phyloP scores from a whole-genome alignment of 768 basidiomycete species.

The Rhodosporidiobolus odoratus region DNA sequence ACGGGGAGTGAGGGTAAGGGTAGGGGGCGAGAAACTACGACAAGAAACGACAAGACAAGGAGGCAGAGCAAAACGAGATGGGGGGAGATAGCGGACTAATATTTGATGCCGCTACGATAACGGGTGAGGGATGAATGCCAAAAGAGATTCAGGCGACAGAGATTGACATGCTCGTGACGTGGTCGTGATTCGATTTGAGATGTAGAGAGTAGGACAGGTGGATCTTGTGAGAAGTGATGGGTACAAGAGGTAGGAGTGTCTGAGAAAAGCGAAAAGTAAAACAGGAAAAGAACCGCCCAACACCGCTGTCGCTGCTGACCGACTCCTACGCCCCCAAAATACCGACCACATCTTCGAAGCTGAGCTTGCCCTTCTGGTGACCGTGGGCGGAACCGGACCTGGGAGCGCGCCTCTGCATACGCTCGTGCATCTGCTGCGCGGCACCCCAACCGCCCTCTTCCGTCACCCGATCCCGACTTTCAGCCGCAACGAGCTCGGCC shows the following conservation, averaged over 20 bases:
- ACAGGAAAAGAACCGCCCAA: background rate
- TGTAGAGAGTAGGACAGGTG: no score
- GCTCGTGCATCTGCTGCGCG: slow-evolving; percentile 2
- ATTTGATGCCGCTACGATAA: no score
- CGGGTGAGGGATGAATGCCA: no score
- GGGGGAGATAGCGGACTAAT: no score
- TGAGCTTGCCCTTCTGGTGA: slow-evolving; percentile 27
- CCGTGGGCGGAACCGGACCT: background rate
- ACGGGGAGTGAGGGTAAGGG: background rate
- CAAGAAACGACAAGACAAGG: background rate
- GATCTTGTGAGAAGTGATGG: no score
- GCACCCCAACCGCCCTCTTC: slow-evolving; percentile 17
- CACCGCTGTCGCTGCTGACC: background rate
- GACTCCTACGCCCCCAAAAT: slow-evolving; percentile 13
- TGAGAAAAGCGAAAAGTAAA: background rate
- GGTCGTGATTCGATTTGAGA: no score
- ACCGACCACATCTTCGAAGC: slow-evolving; percentile 29
- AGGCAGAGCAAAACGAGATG: no score
- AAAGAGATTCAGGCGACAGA: no score
- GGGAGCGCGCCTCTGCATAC: slow-evolving; percentile 3
- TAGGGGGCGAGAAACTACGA: no score
- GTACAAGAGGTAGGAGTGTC: no score
- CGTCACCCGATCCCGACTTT: slow-evolving; percentile 7
- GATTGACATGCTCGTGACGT: no score
- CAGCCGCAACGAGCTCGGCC: background rate